phyloP scores from a whole-genome alignment of 352 stramenopile genomes.

The Phytopythium oedochilum region DNA sequence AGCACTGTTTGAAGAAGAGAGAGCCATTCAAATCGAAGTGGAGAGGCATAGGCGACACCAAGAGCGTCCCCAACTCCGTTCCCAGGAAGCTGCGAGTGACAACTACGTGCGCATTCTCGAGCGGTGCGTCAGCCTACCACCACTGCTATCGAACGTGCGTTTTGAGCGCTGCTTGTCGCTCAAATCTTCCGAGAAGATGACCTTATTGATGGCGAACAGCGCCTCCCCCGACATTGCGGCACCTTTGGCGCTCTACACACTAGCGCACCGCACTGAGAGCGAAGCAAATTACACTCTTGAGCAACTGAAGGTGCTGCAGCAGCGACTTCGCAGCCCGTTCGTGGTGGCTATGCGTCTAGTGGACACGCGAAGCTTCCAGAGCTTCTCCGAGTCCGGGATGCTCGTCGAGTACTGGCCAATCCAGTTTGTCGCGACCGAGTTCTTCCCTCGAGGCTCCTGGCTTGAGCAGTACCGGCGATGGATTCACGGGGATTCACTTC shows the following conservation, averaged over 20 bases:
- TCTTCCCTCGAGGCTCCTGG: constrained; percentile 37
- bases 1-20: constrained; percentile 17
- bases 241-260: constrained; percentile 29
- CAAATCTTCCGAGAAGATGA: constrained; percentile 28
- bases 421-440: constrained; percentile 43
- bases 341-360: constrained; percentile 21
- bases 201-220: constrained; percentile 26
- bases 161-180: constrained; percentile 46
- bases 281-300: constrained; percentile 31
- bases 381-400: constrained; percentile 54
- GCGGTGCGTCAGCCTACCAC: constrained; percentile 45
- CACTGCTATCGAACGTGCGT: constrained; percentile 37
- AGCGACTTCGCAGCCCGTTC: constrained; percentile 33
- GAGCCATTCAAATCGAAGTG: constrained; percentile 39
- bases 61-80: constrained; percentile 38
- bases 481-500: not conserved
- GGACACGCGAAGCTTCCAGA: constrained; percentile 53
- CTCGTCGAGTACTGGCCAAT: constrained; percentile 59
- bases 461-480: constrained; percentile 15
- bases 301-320: constrained; percentile 29
- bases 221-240: not conserved
- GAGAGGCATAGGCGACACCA: constrained; percentile 31
- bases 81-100: constrained; percentile 45
- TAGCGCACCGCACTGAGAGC: constrained; percentile 36
- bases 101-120: constrained; percentile 42